Conservation (phyloP, 345 rosid genomes). For the Anacardium occidentale region DNA sequence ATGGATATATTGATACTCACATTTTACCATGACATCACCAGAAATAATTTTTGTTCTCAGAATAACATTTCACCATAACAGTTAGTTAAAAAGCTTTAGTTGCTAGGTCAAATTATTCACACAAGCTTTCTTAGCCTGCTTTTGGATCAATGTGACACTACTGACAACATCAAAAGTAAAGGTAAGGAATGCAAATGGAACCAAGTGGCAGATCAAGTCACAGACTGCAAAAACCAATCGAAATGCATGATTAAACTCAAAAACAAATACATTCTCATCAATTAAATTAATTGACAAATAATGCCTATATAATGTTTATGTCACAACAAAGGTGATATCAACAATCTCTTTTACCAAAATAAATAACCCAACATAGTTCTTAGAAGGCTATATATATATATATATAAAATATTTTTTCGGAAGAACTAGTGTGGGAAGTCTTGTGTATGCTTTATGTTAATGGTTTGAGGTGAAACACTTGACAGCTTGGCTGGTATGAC, state of each 20-base stretch:
- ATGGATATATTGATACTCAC: too few relatives aligned
- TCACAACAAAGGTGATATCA: constrained; percentile 15
- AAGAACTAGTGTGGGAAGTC: neutral
- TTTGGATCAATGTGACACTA: neutral
- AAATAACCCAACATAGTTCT: constrained; percentile 6
- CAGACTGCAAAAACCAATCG: neutral
- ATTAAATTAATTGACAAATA: constrained; percentile 32
- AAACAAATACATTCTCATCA: constrained; percentile 11
- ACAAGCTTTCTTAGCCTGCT: neutral
- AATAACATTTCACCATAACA: too few relatives aligned
- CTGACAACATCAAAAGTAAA: neutral
- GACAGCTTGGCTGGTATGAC: constrained; percentile 73
- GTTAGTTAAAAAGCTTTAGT: neutral
- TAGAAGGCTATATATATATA: neutral
- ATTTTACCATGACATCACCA: too few relatives aligned
- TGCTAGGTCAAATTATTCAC: neutral
- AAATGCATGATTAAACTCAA: neutral
- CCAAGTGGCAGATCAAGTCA: neutral
- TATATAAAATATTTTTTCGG: neutral
- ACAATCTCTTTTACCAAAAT: constrained; percentile 12
- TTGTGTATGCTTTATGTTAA: constrained; percentile 24
- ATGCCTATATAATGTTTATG: constrained; percentile 3
- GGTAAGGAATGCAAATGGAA: neutral
- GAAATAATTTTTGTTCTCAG: too few relatives aligned
- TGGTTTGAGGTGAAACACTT: constrained; percentile 87